A percentile compares a stretch with the other conserved stretches of the same genome.
Evolutionary conservation across 768 basidiomycete genomes (phyloP).

Genomic region (Astraeus odoratus): DNA sequence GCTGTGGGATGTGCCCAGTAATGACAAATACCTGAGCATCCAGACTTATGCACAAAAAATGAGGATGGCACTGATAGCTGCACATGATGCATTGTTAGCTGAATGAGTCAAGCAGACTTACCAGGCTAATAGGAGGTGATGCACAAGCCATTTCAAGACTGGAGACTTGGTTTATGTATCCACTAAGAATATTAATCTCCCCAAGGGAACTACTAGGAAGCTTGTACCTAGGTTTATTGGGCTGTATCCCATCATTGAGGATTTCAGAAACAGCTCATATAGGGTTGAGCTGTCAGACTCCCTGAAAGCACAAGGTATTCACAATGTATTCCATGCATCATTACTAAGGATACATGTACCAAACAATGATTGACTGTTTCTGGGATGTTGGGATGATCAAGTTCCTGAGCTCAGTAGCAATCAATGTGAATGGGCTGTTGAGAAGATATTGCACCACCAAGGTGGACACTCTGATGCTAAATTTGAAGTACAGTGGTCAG

Average conservation of each 20-base stretch:
- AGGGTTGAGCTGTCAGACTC: background rate
- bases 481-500: constrained; percentile 17
- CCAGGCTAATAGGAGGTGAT: constrained; percentile 18
- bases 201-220: constrained; percentile 24
- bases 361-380: constrained; percentile 15
- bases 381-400: background rate
- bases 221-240: constrained; percentile 31
- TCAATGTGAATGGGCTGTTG: background rate
- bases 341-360: constrained; percentile 18
- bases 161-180: constrained; percentile 25
- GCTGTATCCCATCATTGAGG: constrained; percentile 11
- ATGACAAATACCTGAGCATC: constrained; percentile 20
- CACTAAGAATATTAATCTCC: constrained; percentile 23
- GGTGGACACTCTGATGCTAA: background rate
- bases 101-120: background rate
- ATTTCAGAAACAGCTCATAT: background rate
- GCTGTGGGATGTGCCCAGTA: constrained; percentile 19
- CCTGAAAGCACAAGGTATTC: background rate
- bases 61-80: constrained; percentile 14
- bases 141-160: constrained; percentile 9
- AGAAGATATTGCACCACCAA: background rate
- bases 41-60: constrained; percentile 14
- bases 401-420: background rate
- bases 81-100: constrained; percentile 20
- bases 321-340: constrained; percentile 26